phyloP scores from a whole-genome alignment of 1,139 yeast species.

The Scheffersomyces cryptocercus region DNA sequence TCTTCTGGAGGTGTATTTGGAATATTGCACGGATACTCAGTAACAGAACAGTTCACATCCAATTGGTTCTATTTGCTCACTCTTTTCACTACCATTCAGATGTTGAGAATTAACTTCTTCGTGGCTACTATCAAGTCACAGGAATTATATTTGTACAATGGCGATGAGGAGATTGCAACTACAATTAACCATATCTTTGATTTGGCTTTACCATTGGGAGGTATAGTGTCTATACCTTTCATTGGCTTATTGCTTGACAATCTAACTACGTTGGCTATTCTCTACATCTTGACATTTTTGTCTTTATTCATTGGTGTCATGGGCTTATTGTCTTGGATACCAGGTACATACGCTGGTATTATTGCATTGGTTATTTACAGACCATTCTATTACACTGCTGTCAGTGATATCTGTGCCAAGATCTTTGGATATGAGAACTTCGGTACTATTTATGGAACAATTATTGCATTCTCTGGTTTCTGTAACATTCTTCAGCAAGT shows the following conservation, averaged over 20 bases:
- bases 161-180: conserved; percentile 53
- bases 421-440: conserved; percentile 92
- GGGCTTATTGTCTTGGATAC: conserved; percentile 59
- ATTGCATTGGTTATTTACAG: conserved; percentile 75
- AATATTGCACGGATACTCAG: conserved; percentile 67
- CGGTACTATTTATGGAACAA: conserved; percentile 88
- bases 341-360: conserved; percentile 63
- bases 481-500: conserved; percentile 71
- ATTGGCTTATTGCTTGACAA: conserved; percentile 83
- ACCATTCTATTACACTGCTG: conserved; percentile 90
- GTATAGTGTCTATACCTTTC: conserved; percentile 79
- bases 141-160: conserved; percentile 62
- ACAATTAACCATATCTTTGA: conserved; percentile 75
- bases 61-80: conserved; percentile 83
- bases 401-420: conserved; percentile 87
- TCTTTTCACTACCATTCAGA: conserved; percentile 76
- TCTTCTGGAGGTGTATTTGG: conserved; percentile 81
- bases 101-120: conserved; percentile 88
- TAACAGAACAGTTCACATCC: conserved; percentile 64
- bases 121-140: conserved; percentile 86
- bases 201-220: conserved; percentile 84
- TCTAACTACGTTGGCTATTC: conserved; percentile 59
- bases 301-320: conserved; percentile 66
- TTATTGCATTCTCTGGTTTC: conserved; percentile 78
- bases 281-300: conserved; percentile 51